Percentiles rank a stretch among this genome's conserved stretches.
Evolutionary conservation across 148 eudicot species (phyloP).

Genomic region (Bassia scoparia): DNA sequence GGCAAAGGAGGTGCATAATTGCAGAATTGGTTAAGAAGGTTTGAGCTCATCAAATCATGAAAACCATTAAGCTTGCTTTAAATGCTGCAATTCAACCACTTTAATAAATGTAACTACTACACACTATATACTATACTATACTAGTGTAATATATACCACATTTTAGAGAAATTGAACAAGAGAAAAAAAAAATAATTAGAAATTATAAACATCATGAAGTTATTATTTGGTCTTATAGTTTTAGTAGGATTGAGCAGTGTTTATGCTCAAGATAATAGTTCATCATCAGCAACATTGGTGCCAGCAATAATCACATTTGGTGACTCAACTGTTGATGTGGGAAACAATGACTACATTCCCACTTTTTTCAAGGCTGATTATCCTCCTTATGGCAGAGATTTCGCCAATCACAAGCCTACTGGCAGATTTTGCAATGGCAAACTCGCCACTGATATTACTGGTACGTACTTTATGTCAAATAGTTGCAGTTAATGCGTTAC

Average conservation of each 20-base stretch:
- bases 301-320: slow-evolving; percentile 88
- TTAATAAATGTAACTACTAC: slow-evolving; percentile 14
- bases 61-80: slow-evolving; percentile 9
- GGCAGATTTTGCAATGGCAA: slow-evolving; percentile 98
- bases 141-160: background rate
- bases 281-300: slow-evolving; percentile 41
- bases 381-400: slow-evolving; percentile 94
- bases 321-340: slow-evolving; percentile 83
- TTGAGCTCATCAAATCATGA: background rate
- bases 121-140: background rate
- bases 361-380: slow-evolving; percentile 81
- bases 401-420: slow-evolving; percentile 54
- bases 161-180: background rate
- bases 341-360: slow-evolving; percentile 75
- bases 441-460: slow-evolving; percentile 91
- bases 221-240: slow-evolving; percentile 12
- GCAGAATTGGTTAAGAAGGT: slow-evolving; percentile 8
- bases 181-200: background rate
- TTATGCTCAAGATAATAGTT: slow-evolving; percentile 40
- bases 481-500: too few species aligned
- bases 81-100: slow-evolving; percentile 22
- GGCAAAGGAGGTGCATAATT: slow-evolving; percentile 13
- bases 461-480: slow-evolving; percentile 34
- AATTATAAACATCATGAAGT: too few species aligned
- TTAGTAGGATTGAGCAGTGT: slow-evolving; percentile 23